A percentile compares a stretch with the other conserved stretches of the same genome.
phyloP scores from a whole-genome alignment of 768 basidiomycete genomes.

The Amanita exitialis region DNA sequence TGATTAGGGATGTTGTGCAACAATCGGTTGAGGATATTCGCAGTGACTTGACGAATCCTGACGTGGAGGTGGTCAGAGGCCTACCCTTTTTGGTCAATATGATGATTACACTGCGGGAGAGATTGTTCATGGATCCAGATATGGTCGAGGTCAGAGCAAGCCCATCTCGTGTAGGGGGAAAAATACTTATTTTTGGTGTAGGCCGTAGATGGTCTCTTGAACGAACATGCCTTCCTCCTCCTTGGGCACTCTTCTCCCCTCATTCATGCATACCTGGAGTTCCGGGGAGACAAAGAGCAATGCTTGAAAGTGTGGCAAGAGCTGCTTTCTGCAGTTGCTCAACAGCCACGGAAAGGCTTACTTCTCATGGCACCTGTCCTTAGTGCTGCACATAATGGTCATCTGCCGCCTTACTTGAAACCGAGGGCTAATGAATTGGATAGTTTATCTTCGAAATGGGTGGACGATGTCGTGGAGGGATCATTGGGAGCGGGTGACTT shows the following conservation, averaged over 20 bases:
- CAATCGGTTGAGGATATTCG: slow-evolving; percentile 3
- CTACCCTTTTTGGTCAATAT: slow-evolving; percentile 27
- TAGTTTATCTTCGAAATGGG: slow-evolving; percentile 24
- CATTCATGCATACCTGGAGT: slow-evolving; percentile 40
- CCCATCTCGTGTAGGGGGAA: background rate
- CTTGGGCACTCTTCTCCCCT: slow-evolving; percentile 31
- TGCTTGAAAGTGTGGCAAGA: slow-evolving; percentile 34
- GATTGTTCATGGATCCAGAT: slow-evolving; percentile 33
- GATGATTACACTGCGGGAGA: slow-evolving; percentile 40
- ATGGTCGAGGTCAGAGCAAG: slow-evolving; percentile 32
- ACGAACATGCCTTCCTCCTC: slow-evolving; percentile 26
- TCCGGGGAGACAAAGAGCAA: slow-evolving; percentile 25
- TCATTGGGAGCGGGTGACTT: slow-evolving; percentile 16
- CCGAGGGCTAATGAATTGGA: slow-evolving; percentile 38
- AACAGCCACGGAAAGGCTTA: slow-evolving; percentile 18
- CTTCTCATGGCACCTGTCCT: slow-evolving; percentile 27
- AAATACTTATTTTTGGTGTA: slow-evolving; percentile 13
- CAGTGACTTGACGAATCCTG: slow-evolving; percentile 3
- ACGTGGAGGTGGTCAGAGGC: background rate
- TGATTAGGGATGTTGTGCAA: background rate
- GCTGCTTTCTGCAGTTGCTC: slow-evolving; percentile 33
- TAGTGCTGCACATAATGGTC: slow-evolving; percentile 24
- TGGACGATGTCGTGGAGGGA: slow-evolving; percentile 26
- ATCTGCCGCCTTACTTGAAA: slow-evolving; percentile 34
- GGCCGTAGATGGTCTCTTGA: slow-evolving; percentile 36